Evolutionary conservation across 2,329 filamentous ascomycete species (phyloP).

Genomic region (Fusarium musae): DNA sequence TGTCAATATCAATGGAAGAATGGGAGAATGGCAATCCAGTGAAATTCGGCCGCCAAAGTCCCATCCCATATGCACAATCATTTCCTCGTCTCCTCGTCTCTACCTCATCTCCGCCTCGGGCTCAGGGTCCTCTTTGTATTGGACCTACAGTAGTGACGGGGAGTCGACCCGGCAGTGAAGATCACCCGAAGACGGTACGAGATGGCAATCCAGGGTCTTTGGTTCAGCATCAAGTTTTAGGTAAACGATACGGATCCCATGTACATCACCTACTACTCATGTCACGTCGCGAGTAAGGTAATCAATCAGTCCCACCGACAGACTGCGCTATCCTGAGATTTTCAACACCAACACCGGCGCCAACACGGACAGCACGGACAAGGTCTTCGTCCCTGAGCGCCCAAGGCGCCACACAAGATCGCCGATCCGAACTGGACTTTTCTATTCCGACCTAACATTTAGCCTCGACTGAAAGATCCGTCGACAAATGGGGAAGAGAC

Average conservation of each 20-base stretch:
- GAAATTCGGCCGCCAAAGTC: slow-evolving; percentile 12
- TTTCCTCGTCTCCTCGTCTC: slow-evolving; percentile 18
- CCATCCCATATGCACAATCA: slow-evolving; percentile 14
- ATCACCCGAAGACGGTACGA: slow-evolving; percentile 27
- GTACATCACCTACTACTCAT: not conserved
- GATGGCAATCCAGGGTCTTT: slow-evolving; percentile 9
- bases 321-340: slow-evolving; percentile 19
- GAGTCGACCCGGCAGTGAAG: slow-evolving; percentile 26
- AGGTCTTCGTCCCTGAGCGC: slow-evolving; percentile 20
- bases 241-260: not conserved
- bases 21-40: not conserved
- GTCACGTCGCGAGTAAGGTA: slow-evolving; percentile 18
- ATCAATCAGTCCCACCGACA: slow-evolving; percentile 11
- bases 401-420: slow-evolving; percentile 22
- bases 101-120: slow-evolving; percentile 14
- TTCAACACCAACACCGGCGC: slow-evolving; percentile 18
- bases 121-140: not conserved
- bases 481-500: slow-evolving; percentile 20
- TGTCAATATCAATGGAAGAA: not conserved
- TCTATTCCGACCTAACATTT: not conserved
- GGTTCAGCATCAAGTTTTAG: not conserved
- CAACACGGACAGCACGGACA: slow-evolving; percentile 20
- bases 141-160: slow-evolving; percentile 2
- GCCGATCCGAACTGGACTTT: slow-evolving; percentile 19
- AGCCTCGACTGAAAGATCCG: slow-evolving; percentile 42